Conservation (phyloP, 306 rosid genomes). For the Aeschynomene evenia region DNA sequence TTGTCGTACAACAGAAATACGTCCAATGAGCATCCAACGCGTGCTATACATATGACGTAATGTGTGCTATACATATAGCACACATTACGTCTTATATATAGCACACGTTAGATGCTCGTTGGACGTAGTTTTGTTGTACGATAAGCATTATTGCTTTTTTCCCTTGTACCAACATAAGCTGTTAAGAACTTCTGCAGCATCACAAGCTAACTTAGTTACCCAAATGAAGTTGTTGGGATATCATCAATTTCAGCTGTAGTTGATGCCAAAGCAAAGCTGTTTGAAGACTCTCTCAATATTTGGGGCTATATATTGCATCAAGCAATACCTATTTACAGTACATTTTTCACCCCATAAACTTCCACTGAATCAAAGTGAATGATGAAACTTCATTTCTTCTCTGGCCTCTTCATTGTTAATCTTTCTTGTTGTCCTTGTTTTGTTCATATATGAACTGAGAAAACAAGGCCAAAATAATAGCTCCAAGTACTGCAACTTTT, state of each 20-base stretch:
- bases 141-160: too few relatives aligned
- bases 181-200: constrained; percentile 37
- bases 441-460: constrained; percentile 65
- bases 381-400: constrained; percentile 31
- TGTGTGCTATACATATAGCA: too few relatives aligned
- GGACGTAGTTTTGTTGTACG: too few relatives aligned
- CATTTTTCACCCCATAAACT: not conserved
- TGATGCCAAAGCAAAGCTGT: constrained; percentile 47
- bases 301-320: constrained; percentile 54
- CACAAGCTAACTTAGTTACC: constrained; percentile 36
- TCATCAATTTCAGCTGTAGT: constrained; percentile 35
- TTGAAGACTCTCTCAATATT: constrained; percentile 44
- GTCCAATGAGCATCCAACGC: too few relatives aligned
- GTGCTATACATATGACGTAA: too few relatives aligned
- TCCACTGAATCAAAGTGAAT: not conserved
- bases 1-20: too few relatives aligned
- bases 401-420: constrained; percentile 34
- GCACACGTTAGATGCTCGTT: too few relatives aligned
- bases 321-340: constrained; percentile 34
- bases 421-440: constrained; percentile 43
- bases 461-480: constrained; percentile 52
- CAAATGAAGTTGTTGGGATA: constrained; percentile 48
- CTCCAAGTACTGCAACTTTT: constrained; percentile 64
- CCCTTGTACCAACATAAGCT: not conserved
- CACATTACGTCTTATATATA: too few relatives aligned